Base-by-base conservation (phyloP, 257 asterid species). In the Nemophila menziesii region DNA sequence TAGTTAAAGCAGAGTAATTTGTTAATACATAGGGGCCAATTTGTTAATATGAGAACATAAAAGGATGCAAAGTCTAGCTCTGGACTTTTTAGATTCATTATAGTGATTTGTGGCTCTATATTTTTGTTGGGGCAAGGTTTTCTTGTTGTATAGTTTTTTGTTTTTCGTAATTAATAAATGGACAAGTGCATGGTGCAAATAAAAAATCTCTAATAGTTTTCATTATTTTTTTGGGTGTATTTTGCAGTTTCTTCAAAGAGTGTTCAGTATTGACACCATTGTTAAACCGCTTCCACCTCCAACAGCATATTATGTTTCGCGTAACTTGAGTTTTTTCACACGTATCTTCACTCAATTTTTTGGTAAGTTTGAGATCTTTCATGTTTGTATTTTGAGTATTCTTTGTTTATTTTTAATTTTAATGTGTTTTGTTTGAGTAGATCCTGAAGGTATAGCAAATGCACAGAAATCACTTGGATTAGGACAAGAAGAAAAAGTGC, bases 231-330 rank as follows among this genome's bases (percentile, higher is more conserved):
- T n/a, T n/a, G n/a, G n/a, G n/a, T n/a, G n/a, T n/a, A n/a, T n/a
- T 56, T 4, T 65, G 83, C 93, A 89, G 94, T 89, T 89, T 69
- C 82, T 89, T 55, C 86, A 81, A 42, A 77, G 73, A 11, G 96
- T 80, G 33, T 84, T 84, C 61, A 84, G 93, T 78, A 70, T 84
- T 18, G 98, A 89, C 51, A 89, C 96, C 20, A 0, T 89, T 44
- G 94, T 84, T 39, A 89, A 84, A 53, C 98, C 96, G 53, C 93
- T 84, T 61, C 98, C 98, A 48, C 84, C 92, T 22, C 64, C 80
- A 62, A 77, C 82, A 82, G 92, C 78, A 0, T 81, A 84, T 62
- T 74, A 77, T 50, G 86, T 56, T 16, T 69, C 94, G 5, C 94
- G 96, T 56, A 84, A 81, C 70, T 71, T 89, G 79, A 52, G 73